Evolutionary conservation across 306 rosid genomes (phyloP).

Genomic region (Cercis canadensis): DNA sequence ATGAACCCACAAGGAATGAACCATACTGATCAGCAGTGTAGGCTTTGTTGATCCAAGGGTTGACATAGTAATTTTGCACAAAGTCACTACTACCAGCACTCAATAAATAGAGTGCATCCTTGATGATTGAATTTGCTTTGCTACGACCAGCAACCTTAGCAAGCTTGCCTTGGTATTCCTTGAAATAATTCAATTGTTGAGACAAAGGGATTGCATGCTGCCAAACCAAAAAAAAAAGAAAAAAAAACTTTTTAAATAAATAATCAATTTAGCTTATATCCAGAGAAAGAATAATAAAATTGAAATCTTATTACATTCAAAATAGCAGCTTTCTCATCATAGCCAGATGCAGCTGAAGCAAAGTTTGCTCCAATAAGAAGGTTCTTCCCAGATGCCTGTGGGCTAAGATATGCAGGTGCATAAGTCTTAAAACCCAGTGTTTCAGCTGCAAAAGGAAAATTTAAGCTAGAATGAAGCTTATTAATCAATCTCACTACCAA

Average conservation of each 20-base stretch:
- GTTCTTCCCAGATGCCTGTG: slow-evolving; percentile 89
- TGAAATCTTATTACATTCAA: slow-evolving; percentile 55
- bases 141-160: slow-evolving; percentile 75
- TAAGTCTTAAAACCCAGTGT: slow-evolving; percentile 76
- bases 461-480: slow-evolving; percentile 36
- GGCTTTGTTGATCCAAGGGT: slow-evolving; percentile 68
- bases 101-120: slow-evolving; percentile 70
- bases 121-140: slow-evolving; percentile 74
- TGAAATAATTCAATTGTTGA: slow-evolving; percentile 70
- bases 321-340: slow-evolving; percentile 78
- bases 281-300: no score
- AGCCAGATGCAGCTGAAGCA: slow-evolving; percentile 99
- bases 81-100: slow-evolving; percentile 90
- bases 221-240: slow-evolving; percentile 29
- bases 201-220: slow-evolving; percentile 95
- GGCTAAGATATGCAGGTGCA: slow-evolving; percentile 91
- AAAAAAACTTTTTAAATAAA: not conserved
- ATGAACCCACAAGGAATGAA: slow-evolving; percentile 53
- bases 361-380: slow-evolving; percentile 92
- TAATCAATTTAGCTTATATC: no score
- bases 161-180: slow-evolving; percentile 84
- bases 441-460: slow-evolving; percentile 61
- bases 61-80: slow-evolving; percentile 87
- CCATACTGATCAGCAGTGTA: slow-evolving; percentile 76
- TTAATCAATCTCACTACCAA: not conserved